Base-by-base conservation (phyloP, 1,139 yeast genomes). In the Geotrichum restrictum region DNA sequence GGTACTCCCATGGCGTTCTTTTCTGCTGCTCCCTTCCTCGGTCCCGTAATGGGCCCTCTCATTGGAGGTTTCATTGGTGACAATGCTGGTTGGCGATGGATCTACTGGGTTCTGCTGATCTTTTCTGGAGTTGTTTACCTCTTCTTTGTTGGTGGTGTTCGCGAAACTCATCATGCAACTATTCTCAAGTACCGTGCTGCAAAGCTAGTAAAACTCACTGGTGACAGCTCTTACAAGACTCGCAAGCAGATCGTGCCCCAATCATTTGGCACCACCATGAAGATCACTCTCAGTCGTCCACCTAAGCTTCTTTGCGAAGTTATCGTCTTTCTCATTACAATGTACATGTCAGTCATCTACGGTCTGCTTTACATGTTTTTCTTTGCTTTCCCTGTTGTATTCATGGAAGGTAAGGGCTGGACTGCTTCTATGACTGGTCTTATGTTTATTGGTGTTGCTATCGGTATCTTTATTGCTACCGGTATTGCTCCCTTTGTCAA, bases 121-220 rank as follows among this genome's bases (percentile, higher is more conserved):
- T 73, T 82, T 60, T 72, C 83, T 4, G 83, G 83, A 43, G 68
- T 69, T 47, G 70, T 79, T 52, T 81, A 78, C 61, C 69, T 64
- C 7, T 46, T 71, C 49, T 72, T 83, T 31, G 69, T 81, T 19
- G 31, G 68, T 21, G 53, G 80, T 5, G 71, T 81, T 64, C 96
- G 95, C 8, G 97, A 89, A 73, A 89, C 96, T 29, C 89, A 86
- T 69, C 91, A 95, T 8, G 94, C 95, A 5, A 89, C 85, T 6
- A 84, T 88, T 54, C 75, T 89, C 62, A 85, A 83, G 65, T 77
- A 70, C 49, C 79, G 89, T 63, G 96, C 96, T 42, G 73, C 73
- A 62, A 78, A 69, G 64, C 68, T 89, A 62, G 81, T 95, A 72
- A 79, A 83, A 65, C 82, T 84, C 67, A 86, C 96, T 13, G 95